A percentile compares a stretch with the other conserved stretches of the same genome.
Conservation (phyloP, 2,329 filamentous ascomycete genomes). For the Chlorencoelia australis region DNA sequence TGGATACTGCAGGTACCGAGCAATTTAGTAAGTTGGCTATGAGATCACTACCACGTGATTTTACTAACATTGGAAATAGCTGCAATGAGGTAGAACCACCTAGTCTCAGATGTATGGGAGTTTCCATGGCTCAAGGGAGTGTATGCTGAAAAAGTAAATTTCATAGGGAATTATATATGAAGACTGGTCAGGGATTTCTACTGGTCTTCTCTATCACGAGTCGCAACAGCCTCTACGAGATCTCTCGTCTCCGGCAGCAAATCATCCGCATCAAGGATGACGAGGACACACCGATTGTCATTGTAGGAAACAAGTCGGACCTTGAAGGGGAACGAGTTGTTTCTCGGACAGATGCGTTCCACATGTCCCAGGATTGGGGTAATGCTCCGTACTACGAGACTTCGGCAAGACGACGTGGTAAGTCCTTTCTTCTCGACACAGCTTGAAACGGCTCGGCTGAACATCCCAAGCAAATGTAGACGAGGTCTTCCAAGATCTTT, state of each 20-base stretch:
- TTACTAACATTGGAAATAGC: slow-evolving; percentile 29
- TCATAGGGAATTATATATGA: slow-evolving; percentile 61
- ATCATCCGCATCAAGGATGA: slow-evolving; percentile 66
- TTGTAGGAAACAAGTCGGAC: slow-evolving; percentile 67
- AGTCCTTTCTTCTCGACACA: slow-evolving; percentile 5
- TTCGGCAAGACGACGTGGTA: slow-evolving; percentile 48
- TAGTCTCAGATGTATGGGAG: too few species aligned
- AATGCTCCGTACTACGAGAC: slow-evolving; percentile 68
- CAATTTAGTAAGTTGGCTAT: slow-evolving; percentile 55
- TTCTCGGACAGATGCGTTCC: slow-evolving; percentile 53
- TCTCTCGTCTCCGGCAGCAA: slow-evolving; percentile 62
- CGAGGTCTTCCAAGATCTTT: slow-evolving; percentile 60
- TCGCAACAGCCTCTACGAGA: slow-evolving; percentile 56
- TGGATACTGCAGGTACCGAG: slow-evolving; percentile 66
- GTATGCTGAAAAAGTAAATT: too few species aligned
- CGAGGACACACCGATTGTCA: slow-evolving; percentile 58
- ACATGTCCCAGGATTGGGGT: slow-evolving; percentile 58
- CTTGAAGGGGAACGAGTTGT: slow-evolving; percentile 63
- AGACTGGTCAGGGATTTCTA: slow-evolving; percentile 65
- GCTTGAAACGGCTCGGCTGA: neutral
- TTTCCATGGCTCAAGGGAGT: neutral
- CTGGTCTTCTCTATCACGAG: slow-evolving; percentile 68
- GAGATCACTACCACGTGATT: slow-evolving; percentile 16
- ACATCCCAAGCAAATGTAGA: slow-evolving; percentile 62
- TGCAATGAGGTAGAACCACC: slow-evolving; percentile 42